Conservation (phyloP, 495 filamentous ascomycete species). For the Xylaria telfairii region DNA sequence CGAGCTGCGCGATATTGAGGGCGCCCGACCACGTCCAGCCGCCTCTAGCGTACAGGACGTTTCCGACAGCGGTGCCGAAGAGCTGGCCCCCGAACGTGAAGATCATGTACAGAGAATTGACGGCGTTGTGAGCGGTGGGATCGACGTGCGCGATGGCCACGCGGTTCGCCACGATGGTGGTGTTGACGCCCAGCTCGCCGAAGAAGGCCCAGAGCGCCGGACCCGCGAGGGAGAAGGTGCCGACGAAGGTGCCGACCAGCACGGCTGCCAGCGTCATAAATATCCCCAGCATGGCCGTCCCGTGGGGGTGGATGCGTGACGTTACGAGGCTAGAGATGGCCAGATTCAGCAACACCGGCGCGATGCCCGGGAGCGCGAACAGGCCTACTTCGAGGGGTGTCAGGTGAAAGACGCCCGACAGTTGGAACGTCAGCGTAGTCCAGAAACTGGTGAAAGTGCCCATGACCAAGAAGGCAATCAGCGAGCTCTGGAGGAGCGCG, state of each 20-base stretch:
- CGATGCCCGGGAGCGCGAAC: slow-evolving; percentile 72
- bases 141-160: slow-evolving; percentile 70
- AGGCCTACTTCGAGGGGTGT: slow-evolving; percentile 68
- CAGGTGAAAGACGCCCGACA: slow-evolving; percentile 67
- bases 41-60: slow-evolving; percentile 65
- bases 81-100: slow-evolving; percentile 73
- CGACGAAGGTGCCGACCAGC: slow-evolving; percentile 67
- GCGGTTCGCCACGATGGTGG: slow-evolving; percentile 70
- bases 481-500: slow-evolving; percentile 65
- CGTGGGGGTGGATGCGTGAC: slow-evolving; percentile 64
- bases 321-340: slow-evolving; percentile 67
- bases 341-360: slow-evolving; percentile 64
- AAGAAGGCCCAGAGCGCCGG: slow-evolving; percentile 71
- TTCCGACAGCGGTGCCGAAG: slow-evolving; percentile 72
- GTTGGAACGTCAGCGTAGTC: slow-evolving; percentile 84
- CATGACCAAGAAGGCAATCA: slow-evolving; percentile 48
- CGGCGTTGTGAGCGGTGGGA: slow-evolving; percentile 68
- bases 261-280: slow-evolving; percentile 59
- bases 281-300: slow-evolving; percentile 63
- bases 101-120: slow-evolving; percentile 80
- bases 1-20: slow-evolving; percentile 66
- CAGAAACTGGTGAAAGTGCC: slow-evolving; percentile 63
- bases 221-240: slow-evolving; percentile 66
- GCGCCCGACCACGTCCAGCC: slow-evolving; percentile 70
- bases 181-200: slow-evolving; percentile 73